Percentiles rank a stretch among this genome's conserved stretches.
These are phyloP conservation scores for Lentinus tigrinus DNA, from an alignment of 768 basidiomycete genomes.

Conservation along the genomic window DNA sequence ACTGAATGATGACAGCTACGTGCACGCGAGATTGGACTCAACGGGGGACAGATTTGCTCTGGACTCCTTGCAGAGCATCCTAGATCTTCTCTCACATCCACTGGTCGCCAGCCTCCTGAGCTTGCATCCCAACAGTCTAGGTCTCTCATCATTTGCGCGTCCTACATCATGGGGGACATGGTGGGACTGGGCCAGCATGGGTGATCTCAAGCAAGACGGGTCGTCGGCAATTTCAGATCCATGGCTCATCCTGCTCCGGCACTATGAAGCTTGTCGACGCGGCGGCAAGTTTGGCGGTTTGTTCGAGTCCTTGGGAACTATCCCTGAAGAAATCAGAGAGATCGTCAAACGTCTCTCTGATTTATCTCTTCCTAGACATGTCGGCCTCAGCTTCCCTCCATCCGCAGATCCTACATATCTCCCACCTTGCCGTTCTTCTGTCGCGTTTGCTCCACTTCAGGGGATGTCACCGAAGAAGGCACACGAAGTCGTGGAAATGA, in stretches of 20 bases:
- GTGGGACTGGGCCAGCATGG: slow-evolving; percentile 26
- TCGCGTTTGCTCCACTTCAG: no score
- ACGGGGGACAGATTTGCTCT: no score
- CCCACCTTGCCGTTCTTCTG: background rate
- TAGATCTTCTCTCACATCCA: background rate
- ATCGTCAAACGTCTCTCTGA: background rate
- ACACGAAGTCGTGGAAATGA: slow-evolving; percentile 71
- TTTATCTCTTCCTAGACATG: background rate
- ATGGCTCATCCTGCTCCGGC: slow-evolving; percentile 21
- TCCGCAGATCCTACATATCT: background rate
- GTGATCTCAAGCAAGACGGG: background rate
- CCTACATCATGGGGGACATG: slow-evolving; percentile 23
- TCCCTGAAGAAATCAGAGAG: background rate
- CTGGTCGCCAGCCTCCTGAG: slow-evolving; percentile 4
- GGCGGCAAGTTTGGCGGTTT: no score
- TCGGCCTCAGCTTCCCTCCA: background rate
- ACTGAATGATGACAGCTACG: no score
- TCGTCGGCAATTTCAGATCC: background rate
- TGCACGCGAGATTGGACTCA: no score
- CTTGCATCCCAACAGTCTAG: slow-evolving; percentile 17
- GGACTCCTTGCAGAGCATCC: background rate
- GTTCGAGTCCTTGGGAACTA: background rate
- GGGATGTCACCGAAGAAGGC: slow-evolving; percentile 78
- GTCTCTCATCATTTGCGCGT: slow-evolving; percentile 1
- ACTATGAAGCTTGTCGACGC: slow-evolving; percentile 5